Base-by-base conservation (phyloP, 345 rosid genomes). In the Lagerstroemia speciosa region DNA sequence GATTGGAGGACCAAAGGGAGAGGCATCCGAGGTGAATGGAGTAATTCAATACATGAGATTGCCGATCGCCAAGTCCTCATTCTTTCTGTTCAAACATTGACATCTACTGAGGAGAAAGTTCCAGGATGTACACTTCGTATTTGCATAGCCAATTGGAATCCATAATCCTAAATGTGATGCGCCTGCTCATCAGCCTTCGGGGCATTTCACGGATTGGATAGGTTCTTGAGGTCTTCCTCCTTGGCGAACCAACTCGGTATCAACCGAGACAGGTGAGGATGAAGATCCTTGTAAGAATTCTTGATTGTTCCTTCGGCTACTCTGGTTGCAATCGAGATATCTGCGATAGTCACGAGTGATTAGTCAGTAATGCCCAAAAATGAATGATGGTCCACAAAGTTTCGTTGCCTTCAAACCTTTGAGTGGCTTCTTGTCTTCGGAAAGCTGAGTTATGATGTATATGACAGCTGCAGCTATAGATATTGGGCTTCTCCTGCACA, bases 401-500 rank as follows among this genome's bases (percentile, higher is more conserved):
- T 41, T 52, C n/a, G 40, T 0, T 10, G 31, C n/a, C 64, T 72
- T 76, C 71, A 67, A 41, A 41, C 84, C 85, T 84, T 78, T 84
- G 46, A 82, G 81, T 29, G 76, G 76, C 57, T 80, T 84, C 67
- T 78, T 75, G 65, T 84, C 84, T 40, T 62, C 77, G 43, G 84
- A 67, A 26, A 84, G 76, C 66, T 72, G 78, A 64, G 85, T 82
- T 64, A 84, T 84, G 69, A 82, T 78, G 78, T 76, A 80, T 52
- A 84, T 84, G 41, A 82, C 78, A 38, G 84, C 88, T 5, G 85
- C 88, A 26, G 88, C 85, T 15, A 82, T 69, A 3, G 88, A 84
- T 76, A 84, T 84, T 12, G 85, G 88, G 74, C 88, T 84, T 77
- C 88, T 78, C 80, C 88, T 84, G 84, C 69, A 65, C 32, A 60